phyloP scores from a whole-genome alignment of 371 early-diverging fungal species.

The Rhizomucor miehei region DNA sequence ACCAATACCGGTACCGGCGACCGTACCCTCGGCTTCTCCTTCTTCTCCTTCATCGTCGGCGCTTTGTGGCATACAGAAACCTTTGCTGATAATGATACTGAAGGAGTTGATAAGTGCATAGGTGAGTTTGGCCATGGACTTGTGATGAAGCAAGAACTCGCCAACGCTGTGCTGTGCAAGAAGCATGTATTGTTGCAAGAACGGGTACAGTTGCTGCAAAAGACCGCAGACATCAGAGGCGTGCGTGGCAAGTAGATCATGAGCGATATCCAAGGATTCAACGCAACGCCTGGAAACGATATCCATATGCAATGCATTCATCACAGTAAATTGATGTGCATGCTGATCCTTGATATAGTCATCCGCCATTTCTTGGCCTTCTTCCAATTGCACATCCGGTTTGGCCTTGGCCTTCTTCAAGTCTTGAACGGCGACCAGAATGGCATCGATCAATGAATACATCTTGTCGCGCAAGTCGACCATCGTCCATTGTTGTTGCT shows the following conservation, averaged over 20 bases:
- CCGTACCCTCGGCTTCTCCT: constrained; percentile 60
- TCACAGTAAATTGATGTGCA: constrained; percentile 22
- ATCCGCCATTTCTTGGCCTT: constrained; percentile 49
- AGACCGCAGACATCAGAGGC: constrained; percentile 22
- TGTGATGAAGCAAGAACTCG: constrained; percentile 67
- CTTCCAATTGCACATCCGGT: constrained; percentile 14
- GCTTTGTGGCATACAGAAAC: constrained; percentile 79
- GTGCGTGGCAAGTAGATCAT: constrained; percentile 11
- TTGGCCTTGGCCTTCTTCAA: constrained; percentile 28
- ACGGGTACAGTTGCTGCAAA: constrained; percentile 53
- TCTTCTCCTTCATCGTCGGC: constrained; percentile 64
- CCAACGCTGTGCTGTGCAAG: constrained; percentile 58
- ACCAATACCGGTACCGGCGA: constrained; percentile 91
- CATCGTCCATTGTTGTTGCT: not conserved
- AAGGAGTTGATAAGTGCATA: constrained; percentile 73
- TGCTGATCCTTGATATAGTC: constrained; percentile 44
- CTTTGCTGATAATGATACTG: constrained; percentile 72
- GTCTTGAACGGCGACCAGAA: constrained; percentile 43
- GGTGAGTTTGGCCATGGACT: constrained; percentile 61
- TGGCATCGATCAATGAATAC: constrained; percentile 32
- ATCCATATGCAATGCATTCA: constrained; percentile 40
- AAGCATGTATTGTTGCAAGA: constrained; percentile 68
- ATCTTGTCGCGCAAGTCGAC: constrained; percentile 28
- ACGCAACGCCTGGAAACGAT: constrained; percentile 33
- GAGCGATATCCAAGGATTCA: constrained; percentile 24